A percentile compares a stretch with the other conserved stretches of the same genome.
Evolutionary conservation across 2,329 filamentous ascomycete genomes (phyloP).

Genomic region (Ophiostoma ips): DNA sequence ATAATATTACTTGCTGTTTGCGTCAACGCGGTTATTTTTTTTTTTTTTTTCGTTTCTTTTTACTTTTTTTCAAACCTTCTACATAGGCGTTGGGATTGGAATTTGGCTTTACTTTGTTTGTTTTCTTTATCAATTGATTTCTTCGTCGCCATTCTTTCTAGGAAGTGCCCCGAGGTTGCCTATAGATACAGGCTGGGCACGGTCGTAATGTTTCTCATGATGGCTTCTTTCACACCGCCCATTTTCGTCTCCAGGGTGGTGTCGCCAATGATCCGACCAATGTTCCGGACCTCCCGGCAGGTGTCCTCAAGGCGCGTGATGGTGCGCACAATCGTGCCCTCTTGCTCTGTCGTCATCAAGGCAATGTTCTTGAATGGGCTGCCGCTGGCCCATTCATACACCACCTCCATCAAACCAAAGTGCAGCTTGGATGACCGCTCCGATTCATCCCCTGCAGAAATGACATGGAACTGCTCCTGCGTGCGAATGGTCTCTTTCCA

Average conservation of each 20-base stretch:
- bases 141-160: neutral
- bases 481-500: conserved; percentile 85
- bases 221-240: conserved; percentile 93
- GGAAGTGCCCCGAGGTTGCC: neutral
- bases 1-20: too few relatives aligned
- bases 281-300: conserved; percentile 93
- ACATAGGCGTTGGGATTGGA: too few relatives aligned
- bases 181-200: conserved; percentile 81
- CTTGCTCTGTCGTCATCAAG: conserved; percentile 85
- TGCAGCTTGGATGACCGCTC: conserved; percentile 79
- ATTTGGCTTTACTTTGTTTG: neutral
- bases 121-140: neutral
- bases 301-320: conserved; percentile 93
- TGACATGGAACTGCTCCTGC: conserved; percentile 83
- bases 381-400: conserved; percentile 94
- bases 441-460: conserved; percentile 75
- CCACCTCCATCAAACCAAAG: conserved; percentile 92
- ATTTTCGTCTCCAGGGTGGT: conserved; percentile 91
- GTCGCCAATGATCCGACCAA: conserved; percentile 87
- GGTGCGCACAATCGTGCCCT: conserved; percentile 91
- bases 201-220: conserved; percentile 88
- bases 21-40: neutral
- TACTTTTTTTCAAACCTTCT: neutral
- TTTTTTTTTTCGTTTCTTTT: neutral
- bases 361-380: conserved; percentile 99